Evolutionary conservation across 805 yeast genomes (phyloP).

Genomic region (Candida namnaoensis): DNA sequence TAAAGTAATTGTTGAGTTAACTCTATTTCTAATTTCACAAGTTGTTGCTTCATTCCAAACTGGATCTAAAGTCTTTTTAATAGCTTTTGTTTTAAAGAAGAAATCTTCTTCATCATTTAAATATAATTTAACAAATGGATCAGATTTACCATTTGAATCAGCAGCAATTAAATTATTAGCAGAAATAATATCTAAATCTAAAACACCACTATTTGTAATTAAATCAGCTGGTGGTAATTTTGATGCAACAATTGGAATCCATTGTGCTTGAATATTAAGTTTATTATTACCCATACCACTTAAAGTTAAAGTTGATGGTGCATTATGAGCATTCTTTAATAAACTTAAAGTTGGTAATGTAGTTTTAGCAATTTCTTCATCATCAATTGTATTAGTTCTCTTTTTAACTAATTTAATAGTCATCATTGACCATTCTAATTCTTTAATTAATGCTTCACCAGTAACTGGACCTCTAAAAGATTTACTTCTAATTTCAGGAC

Average conservation of each 20-base stretch:
- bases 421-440: slow-evolving; percentile 65
- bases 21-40: slow-evolving; percentile 51
- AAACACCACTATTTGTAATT: slow-evolving; percentile 63
- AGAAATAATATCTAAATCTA: slow-evolving; percentile 49
- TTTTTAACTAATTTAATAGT: slow-evolving; percentile 55
- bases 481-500: slow-evolving; percentile 36
- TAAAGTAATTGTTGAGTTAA: slow-evolving; percentile 47
- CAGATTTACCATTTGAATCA: slow-evolving; percentile 90
- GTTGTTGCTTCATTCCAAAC: slow-evolving; percentile 69
- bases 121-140: slow-evolving; percentile 73
- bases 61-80: slow-evolving; percentile 88
- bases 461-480: slow-evolving; percentile 34
- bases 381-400: slow-evolving; percentile 41
- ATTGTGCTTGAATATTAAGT: slow-evolving; percentile 55
- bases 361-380: slow-evolving; percentile 51
- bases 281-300: slow-evolving; percentile 43
- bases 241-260: slow-evolving; percentile 64
- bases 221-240: slow-evolving; percentile 68
- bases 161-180: slow-evolving; percentile 73
- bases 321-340: slow-evolving; percentile 53
- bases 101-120: slow-evolving; percentile 51
- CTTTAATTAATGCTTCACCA: slow-evolving; percentile 71
- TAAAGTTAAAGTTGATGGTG: slow-evolving; percentile 49
- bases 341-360: slow-evolving; percentile 60
- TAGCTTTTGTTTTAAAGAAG: slow-evolving; percentile 66